These are phyloP conservation scores for Dimargaris cristalligena DNA, from an alignment of 192 early-diverging fungal species.

Conservation along the genomic window DNA sequence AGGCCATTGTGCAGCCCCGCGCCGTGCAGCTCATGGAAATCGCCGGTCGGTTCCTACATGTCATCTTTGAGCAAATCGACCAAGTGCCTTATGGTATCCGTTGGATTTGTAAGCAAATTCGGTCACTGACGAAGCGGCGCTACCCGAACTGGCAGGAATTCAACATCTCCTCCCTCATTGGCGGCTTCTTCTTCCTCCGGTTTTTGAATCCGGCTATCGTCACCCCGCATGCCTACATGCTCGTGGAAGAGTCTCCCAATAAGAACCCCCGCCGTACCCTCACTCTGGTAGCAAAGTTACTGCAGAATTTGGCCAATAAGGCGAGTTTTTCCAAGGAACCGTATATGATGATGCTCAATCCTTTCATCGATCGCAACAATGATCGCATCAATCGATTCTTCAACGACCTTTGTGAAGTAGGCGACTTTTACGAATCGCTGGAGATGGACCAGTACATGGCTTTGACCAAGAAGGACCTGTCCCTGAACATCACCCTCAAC, in stretches of 20 bases:
- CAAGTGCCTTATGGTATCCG: constrained; percentile 89
- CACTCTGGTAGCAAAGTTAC: constrained; percentile 83
- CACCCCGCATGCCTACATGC: constrained; percentile 87
- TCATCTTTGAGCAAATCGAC: constrained; percentile 65
- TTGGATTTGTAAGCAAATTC: constrained; percentile 98
- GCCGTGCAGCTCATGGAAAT: constrained; percentile 72
- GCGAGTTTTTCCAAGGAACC: constrained; percentile 79
- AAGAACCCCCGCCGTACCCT: constrained; percentile 69
- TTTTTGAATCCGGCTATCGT: constrained; percentile 98
- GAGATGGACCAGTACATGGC: constrained; percentile 99
- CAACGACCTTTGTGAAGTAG: constrained; percentile 80
- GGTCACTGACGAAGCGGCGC: constrained; percentile 77
- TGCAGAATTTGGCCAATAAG: constrained; percentile 92
- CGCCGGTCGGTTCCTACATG: constrained; percentile 66
- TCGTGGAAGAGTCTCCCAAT: constrained; percentile 64
- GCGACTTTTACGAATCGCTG: constrained; percentile 87
- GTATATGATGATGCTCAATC: constrained; percentile 77
- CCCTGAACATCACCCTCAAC: constrained; percentile 78
- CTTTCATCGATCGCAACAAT: constrained; percentile 81
- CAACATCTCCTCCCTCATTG: constrained; percentile 85
- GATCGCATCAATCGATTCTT: constrained; percentile 73
- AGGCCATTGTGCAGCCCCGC: constrained; percentile 67
- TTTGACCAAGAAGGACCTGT: constrained; percentile 78
- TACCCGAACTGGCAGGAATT: constrained; percentile 80
- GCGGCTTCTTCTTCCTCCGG: constrained; percentile 91